These are phyloP conservation scores for Pestalotiopsis sp. DNA, from an alignment of 2,329 filamentous ascomycete species.

Conservation along the genomic window DNA sequence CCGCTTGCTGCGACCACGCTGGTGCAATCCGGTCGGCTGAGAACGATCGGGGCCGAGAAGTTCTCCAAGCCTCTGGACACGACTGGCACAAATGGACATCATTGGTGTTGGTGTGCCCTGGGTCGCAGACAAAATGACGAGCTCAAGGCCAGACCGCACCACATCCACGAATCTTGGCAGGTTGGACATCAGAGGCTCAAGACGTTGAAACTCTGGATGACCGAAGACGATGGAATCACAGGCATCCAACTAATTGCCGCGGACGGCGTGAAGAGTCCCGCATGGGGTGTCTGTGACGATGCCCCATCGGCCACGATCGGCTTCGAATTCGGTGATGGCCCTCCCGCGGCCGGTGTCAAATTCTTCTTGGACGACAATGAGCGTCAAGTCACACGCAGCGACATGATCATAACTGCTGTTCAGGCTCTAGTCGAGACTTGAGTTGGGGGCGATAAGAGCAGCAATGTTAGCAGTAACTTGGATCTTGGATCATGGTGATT, in stretches of 20 bases:
- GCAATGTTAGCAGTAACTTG: no score
- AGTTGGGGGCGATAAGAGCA: background rate
- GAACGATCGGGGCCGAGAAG: background rate
- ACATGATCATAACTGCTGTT: background rate
- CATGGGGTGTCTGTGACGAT: background rate
- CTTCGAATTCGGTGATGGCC: background rate
- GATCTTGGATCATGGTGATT: no score
- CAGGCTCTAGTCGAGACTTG: background rate
- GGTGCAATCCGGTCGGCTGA: background rate
- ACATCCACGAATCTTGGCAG: conserved; percentile 1
- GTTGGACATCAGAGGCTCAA: background rate
- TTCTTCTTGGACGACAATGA: conserved; percentile 5
- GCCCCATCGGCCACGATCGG: background rate
- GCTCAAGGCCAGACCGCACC: background rate
- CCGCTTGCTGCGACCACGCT: background rate
- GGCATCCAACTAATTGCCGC: background rate
- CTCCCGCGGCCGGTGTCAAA: background rate
- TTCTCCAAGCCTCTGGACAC: background rate
- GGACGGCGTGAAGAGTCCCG: background rate
- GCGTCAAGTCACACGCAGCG: background rate
- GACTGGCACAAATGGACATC: background rate
- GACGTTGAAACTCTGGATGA: background rate
- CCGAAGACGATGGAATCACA: background rate
- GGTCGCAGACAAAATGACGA: background rate
- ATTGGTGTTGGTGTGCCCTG: conserved; percentile 1